These are phyloP conservation scores for Fusarium citri DNA, from an alignment of 2,329 filamentous ascomycete genomes.

Conservation along the genomic window DNA sequence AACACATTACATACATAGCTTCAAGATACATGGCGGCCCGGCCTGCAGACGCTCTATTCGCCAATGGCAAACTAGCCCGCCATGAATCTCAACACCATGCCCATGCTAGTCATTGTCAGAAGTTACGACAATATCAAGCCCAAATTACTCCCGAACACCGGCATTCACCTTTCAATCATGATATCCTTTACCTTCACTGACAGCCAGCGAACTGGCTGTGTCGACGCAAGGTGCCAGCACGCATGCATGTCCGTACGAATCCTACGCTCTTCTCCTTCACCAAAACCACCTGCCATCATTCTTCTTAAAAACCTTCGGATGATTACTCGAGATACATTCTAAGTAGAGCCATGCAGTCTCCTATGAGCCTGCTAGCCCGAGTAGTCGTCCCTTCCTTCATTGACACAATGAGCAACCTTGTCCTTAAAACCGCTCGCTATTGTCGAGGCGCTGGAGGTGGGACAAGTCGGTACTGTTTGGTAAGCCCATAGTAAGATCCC, in stretches of 20 bases:
- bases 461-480: conserved; percentile 30
- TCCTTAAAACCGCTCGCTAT: conserved; percentile 31
- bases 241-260: conserved; percentile 36
- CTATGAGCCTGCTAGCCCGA: conserved; percentile 27
- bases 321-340: conserved; percentile 50
- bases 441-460: conserved; percentile 27
- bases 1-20: background rate
- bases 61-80: background rate
- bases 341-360: conserved; percentile 43
- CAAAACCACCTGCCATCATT: conserved; percentile 43
- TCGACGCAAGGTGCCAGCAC: conserved; percentile 34
- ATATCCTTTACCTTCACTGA: conserved; percentile 26
- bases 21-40: background rate
- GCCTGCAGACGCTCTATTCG: background rate
- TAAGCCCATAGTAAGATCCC: conserved; percentile 32
- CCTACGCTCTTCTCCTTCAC: conserved; percentile 43
- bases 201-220: conserved; percentile 17
- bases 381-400: conserved; percentile 30
- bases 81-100: background rate
- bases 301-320: conserved; percentile 46
- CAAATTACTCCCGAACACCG: conserved; percentile 27
- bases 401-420: conserved; percentile 40
- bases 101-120: background rate
- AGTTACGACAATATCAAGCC: conserved; percentile 7
- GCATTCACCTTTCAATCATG: conserved; percentile 22